Evolutionary conservation across 1,139 yeast genomes (phyloP).

Genomic region (Magnusiomyces magnusii): DNA sequence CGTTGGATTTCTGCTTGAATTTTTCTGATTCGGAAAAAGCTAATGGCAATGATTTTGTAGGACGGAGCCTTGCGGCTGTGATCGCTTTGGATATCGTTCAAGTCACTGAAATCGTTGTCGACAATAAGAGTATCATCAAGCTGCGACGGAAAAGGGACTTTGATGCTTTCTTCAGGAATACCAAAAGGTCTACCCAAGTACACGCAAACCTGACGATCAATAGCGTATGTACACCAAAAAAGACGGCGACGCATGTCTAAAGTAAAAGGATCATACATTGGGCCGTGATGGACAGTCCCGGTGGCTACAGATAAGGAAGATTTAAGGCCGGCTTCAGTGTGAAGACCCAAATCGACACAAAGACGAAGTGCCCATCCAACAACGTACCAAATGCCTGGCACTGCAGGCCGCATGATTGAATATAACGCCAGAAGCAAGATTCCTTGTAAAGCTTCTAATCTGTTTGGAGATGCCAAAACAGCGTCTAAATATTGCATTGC

Average conservation of each 20-base stretch:
- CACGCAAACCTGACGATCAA: conserved; percentile 73
- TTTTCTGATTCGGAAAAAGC: conserved; percentile 60
- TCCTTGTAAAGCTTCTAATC: conserved; percentile 67
- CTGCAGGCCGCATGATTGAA: conserved; percentile 45
- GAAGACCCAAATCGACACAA: conserved; percentile 78
- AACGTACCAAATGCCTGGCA: conserved; percentile 91
- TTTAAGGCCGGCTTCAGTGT: conserved; percentile 42
- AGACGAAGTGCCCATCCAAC: conserved; percentile 73
- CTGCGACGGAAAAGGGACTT: conserved; percentile 61
- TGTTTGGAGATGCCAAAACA: conserved; percentile 51
- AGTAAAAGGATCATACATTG: conserved; percentile 42
- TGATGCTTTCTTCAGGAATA: conserved; percentile 58
- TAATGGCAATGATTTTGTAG: conserved; percentile 57
- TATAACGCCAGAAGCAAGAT: conserved; percentile 59
- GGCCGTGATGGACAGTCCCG: background rate
- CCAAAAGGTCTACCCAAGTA: conserved; percentile 69
- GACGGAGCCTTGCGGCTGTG: conserved; percentile 33
- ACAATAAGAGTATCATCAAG: conserved; percentile 63
- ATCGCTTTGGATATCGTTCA: conserved; percentile 10
- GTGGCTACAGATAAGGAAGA: conserved; percentile 13
- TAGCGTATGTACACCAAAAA: conserved; percentile 83
- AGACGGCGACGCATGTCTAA: conserved; percentile 67
- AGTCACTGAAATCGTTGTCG: conserved; percentile 8
- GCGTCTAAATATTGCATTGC: conserved; percentile 57
- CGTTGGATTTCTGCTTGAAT: conserved; percentile 75